A percentile compares a stretch with the other conserved stretches of the same genome.
These are phyloP conservation scores for Boletus vermiculosoides DNA, from an alignment of 768 basidiomycete genomes.

Conservation along the genomic window DNA sequence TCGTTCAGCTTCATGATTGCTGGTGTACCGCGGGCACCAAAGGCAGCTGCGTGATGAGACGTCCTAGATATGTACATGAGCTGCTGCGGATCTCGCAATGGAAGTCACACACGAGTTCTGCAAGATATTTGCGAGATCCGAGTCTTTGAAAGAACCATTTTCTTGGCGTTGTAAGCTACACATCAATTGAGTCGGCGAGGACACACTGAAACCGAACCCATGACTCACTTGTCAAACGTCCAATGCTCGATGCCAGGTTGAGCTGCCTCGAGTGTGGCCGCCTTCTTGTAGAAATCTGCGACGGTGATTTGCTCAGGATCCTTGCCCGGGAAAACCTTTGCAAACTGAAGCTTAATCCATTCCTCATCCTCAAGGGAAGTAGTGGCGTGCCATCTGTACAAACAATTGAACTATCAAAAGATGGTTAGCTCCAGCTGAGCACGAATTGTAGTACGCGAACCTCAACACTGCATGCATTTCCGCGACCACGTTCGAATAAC, in stretches of 20 bases:
- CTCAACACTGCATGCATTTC: conserved; percentile 82
- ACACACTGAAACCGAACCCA: neutral
- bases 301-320: conserved; percentile 44
- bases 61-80: conserved; percentile 43
- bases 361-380: conserved; percentile 69
- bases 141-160: conserved; percentile 62
- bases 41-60: conserved; percentile 67
- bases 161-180: conserved; percentile 57
- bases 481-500: conserved; percentile 74
- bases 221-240: conserved; percentile 61
- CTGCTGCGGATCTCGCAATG: neutral
- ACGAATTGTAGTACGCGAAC: conserved; percentile 34
- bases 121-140: conserved; percentile 63
- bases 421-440: neutral
- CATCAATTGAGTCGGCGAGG: conserved; percentile 3
- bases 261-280: conserved; percentile 35
- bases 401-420: conserved; percentile 65
- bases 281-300: conserved; percentile 52
- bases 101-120: conserved; percentile 58
- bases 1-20: conserved; percentile 74
- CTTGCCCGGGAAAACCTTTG: conserved; percentile 53
- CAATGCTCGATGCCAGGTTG: conserved; percentile 56
- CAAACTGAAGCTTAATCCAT: conserved; percentile 57
- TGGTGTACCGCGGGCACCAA: conserved; percentile 77
- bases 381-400: conserved; percentile 86